These are phyloP conservation scores for Cladosporium austrohemisphaericum DNA, from an alignment of 2,329 filamentous ascomycete genomes.

Conservation along the genomic window DNA sequence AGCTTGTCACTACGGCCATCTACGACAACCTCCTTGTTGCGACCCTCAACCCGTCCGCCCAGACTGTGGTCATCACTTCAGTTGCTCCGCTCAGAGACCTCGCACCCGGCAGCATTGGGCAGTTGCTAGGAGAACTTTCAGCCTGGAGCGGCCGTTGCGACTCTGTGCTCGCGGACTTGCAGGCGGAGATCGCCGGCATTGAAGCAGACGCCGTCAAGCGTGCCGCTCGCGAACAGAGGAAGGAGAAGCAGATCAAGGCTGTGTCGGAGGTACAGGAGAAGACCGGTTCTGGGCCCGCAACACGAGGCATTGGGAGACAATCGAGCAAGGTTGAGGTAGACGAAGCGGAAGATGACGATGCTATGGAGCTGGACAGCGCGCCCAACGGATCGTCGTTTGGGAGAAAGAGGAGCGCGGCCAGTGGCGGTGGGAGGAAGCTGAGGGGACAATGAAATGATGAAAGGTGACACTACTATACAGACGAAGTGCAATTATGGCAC, in stretches of 20 bases:
- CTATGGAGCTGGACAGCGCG: conserved; percentile 36
- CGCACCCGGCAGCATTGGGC: conserved; percentile 65
- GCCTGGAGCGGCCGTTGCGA: conserved; percentile 79
- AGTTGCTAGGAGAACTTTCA: conserved; percentile 64
- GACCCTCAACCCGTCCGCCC: conserved; percentile 74
- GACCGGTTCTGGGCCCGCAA: conserved; percentile 11
- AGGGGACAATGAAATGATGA: neutral
- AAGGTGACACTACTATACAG: too few species aligned
- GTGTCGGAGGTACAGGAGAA: conserved; percentile 26
- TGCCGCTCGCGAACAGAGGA: conserved; percentile 42
- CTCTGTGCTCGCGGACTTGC: conserved; percentile 68
- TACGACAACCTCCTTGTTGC: conserved; percentile 80
- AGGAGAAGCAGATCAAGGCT: conserved; percentile 37
- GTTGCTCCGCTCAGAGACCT: conserved; percentile 85
- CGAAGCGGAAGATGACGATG: conserved; percentile 27
- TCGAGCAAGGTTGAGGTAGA: conserved; percentile 16
- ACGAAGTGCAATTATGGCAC: too few species aligned
- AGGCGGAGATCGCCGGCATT: conserved; percentile 68
- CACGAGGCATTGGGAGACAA: conserved; percentile 17
- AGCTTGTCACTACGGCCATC: conserved; percentile 79
- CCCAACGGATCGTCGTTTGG: conserved; percentile 4
- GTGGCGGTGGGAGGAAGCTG: conserved; percentile 11
- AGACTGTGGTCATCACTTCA: conserved; percentile 71
- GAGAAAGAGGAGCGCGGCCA: conserved; percentile 16
- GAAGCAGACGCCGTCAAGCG: conserved; percentile 44